A percentile compares a stretch with the other conserved stretches of the same genome.
Evolutionary conservation across 2,329 filamentous ascomycete genomes (phyloP).

Genomic region (Bertia moriformis): DNA sequence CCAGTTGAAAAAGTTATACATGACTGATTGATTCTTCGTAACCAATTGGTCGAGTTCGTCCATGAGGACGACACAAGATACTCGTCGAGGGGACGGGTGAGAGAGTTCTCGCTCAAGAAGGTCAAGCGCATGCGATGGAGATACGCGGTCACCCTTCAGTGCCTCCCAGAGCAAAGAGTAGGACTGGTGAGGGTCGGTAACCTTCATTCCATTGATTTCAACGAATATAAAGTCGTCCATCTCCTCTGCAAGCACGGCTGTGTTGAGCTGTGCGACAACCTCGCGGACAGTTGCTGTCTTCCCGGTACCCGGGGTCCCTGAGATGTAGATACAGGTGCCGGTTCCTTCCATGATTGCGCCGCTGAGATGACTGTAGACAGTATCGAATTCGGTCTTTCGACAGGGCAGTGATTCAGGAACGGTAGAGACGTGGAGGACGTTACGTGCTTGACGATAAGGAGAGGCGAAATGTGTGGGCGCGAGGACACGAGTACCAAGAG

Average conservation of each 20-base stretch:
- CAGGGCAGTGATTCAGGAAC: constrained; percentile 82
- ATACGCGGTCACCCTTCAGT: constrained; percentile 81
- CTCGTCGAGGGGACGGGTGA: constrained; percentile 74
- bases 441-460: constrained; percentile 81
- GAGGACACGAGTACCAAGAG: constrained; percentile 74
- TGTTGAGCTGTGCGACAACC: constrained; percentile 76
- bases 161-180: constrained; percentile 95
- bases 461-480: constrained; percentile 64
- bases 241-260: constrained; percentile 76
- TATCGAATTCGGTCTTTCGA: constrained; percentile 77
- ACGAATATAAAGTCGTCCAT: constrained; percentile 98
- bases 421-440: constrained; percentile 79
- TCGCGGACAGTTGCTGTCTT: constrained; percentile 96
- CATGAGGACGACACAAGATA: constrained; percentile 95
- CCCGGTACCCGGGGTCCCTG: constrained; percentile 91
- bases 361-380: constrained; percentile 86
- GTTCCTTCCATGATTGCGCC: constrained; percentile 86
- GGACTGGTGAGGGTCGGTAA: constrained; percentile 91
- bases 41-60: constrained; percentile 96
- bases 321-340: constrained; percentile 96
- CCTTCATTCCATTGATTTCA: constrained; percentile 99
- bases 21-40: constrained; percentile 96
- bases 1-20: constrained; percentile 99
- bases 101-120: constrained; percentile 85
- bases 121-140: constrained; percentile 78